phyloP scores from a whole-genome alignment of 768 basidiomycete genomes.

The Lactarius tabidus region DNA sequence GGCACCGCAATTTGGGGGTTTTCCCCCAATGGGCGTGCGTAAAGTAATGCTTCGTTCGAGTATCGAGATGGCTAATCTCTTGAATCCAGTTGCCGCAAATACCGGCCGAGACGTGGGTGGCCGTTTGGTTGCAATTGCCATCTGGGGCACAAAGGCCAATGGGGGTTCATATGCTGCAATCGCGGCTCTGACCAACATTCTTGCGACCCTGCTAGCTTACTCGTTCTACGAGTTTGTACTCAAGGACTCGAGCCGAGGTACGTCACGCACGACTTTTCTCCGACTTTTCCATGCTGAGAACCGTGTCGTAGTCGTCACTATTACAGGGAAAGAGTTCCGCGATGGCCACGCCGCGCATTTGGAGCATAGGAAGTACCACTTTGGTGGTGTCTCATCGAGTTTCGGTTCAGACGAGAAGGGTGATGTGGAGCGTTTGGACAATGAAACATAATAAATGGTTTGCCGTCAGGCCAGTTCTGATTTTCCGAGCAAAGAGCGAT shows the following conservation, averaged over 20 bases:
- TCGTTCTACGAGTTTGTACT: conserved; percentile 30
- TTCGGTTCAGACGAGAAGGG: conserved; percentile 13
- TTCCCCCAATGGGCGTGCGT: conserved; percentile 28
- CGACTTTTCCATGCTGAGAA: conserved; percentile 5
- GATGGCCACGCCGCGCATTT: conserved; percentile 17
- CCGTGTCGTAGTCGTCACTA: conserved; percentile 13
- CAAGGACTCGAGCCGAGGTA: conserved; percentile 31
- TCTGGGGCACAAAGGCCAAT: conserved; percentile 30
- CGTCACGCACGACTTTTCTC: neutral
- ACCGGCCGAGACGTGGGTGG: conserved; percentile 32
- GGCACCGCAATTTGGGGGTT: conserved; percentile 29
- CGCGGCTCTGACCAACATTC: conserved; percentile 32
- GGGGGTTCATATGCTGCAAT: conserved; percentile 35
- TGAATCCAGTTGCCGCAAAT: conserved; percentile 30
- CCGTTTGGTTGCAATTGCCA: conserved; percentile 29
- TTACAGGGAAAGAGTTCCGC: conserved; percentile 4
- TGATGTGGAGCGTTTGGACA: neutral
- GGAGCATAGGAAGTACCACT: conserved; percentile 1
- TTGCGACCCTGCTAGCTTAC: conserved; percentile 31
- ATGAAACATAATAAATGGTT: neutral
- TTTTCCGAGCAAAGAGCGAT: neutral
- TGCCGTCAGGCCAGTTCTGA: neutral
- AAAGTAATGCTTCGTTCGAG: neutral
- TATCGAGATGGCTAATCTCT: neutral
- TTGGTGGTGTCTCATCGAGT: neutral